Conservation (phyloP, 139 green algal species). For the Chlorella vulgaris region DNA sequence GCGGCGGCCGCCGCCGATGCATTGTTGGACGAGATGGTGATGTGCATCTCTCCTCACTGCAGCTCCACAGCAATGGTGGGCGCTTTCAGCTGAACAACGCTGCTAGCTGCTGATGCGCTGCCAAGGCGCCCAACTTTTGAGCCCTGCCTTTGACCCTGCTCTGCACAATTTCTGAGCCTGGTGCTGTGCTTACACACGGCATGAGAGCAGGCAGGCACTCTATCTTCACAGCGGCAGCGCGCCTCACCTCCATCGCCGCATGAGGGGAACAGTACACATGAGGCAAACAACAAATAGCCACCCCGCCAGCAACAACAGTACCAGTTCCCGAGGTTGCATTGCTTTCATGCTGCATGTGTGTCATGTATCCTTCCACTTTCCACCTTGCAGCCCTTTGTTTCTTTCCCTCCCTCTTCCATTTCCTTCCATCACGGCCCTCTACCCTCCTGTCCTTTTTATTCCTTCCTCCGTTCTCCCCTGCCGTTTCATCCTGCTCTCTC, state of each 20-base stretch:
- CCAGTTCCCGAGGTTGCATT: background rate
- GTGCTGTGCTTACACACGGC: background rate
- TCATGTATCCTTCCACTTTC: background rate
- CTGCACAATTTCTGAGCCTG: background rate
- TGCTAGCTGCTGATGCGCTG: background rate
- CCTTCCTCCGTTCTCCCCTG: too few relatives aligned
- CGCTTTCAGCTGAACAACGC: background rate
- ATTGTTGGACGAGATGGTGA: constrained; percentile 20
- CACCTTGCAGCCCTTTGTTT: background rate
- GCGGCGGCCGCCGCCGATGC: constrained; percentile 1
- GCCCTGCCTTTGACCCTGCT: background rate
- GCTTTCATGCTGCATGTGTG: background rate
- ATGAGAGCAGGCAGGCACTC: too few relatives aligned
- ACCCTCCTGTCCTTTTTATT: too few relatives aligned
- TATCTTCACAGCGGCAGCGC: too few relatives aligned
- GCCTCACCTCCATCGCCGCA: too few relatives aligned
- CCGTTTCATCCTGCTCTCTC: too few relatives aligned
- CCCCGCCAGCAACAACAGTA: too few relatives aligned
- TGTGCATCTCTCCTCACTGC: background rate
- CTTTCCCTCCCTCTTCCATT: background rate
- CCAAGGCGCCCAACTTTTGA: background rate
- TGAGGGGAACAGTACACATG: too few relatives aligned
- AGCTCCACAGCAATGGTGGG: background rate
- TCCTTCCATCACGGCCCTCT: too few relatives aligned
- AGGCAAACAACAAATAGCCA: too few relatives aligned